Conservation (phyloP, 306 rosid species). For the Cicer pinnatifidum region DNA sequence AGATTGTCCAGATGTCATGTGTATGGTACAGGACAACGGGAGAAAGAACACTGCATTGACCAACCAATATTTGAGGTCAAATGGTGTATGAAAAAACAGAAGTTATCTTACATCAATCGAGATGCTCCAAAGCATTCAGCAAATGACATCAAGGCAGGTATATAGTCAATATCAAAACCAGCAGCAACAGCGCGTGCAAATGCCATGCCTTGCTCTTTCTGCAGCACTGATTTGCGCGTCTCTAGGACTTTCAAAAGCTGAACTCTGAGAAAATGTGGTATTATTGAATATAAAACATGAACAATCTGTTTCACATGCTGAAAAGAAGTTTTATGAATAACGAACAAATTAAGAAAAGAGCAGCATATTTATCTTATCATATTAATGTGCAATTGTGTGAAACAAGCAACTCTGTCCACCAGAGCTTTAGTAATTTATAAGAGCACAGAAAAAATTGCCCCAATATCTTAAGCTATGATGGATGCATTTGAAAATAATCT, state of each 20-base stretch:
- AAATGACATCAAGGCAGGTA: conserved; percentile 79
- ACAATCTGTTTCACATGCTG: conserved; percentile 25
- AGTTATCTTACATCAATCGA: conserved; percentile 71
- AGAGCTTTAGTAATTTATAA: neutral
- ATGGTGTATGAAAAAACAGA: conserved; percentile 39
- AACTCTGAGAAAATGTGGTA: conserved; percentile 57
- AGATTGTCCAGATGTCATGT: conserved; percentile 26
- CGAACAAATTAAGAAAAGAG: conserved; percentile 21
- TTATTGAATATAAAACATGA: conserved; percentile 32
- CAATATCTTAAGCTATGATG: conserved; percentile 25
- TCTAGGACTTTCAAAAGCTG: conserved; percentile 96
- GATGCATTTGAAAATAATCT: conserved; percentile 21
- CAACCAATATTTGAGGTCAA: conserved; percentile 25
- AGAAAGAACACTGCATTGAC: conserved; percentile 38
- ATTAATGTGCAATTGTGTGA: neutral
- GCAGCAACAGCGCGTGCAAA: conserved; percentile 99
- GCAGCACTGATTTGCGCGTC: conserved; percentile 82
- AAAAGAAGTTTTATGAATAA: conserved; percentile 32
- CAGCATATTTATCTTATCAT: conserved; percentile 9
- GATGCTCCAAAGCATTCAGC: conserved; percentile 92
- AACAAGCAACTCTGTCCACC: conserved; percentile 19
- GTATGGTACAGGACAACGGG: conserved; percentile 39
- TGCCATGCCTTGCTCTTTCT: conserved; percentile 99
- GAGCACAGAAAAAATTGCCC: conserved; percentile 10
- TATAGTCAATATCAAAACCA: conserved; percentile 81